phyloP scores from a whole-genome alignment of 2,329 filamentous ascomycete genomes.

The Gyromitra esculenta region DNA sequence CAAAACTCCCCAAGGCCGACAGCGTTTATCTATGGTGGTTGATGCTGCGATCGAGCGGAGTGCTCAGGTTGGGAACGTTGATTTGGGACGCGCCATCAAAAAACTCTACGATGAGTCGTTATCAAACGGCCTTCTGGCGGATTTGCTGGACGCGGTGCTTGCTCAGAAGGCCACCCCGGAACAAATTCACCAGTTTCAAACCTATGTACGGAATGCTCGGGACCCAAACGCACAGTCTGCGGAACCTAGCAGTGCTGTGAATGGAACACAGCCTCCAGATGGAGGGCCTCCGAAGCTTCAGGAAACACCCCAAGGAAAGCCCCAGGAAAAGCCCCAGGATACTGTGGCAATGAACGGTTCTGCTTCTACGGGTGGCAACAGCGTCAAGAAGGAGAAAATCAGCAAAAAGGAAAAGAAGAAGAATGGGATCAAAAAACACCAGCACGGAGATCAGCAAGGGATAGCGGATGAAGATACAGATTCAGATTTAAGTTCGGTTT shows the following conservation, averaged over 20 bases:
- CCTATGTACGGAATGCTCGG: constrained; percentile 53
- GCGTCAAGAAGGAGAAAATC: constrained; percentile 45
- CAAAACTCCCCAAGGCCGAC: constrained; percentile 55
- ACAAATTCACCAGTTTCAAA: constrained; percentile 54
- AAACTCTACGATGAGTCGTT: constrained; percentile 56
- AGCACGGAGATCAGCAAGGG: constrained; percentile 38
- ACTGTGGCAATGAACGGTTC: constrained; percentile 38
- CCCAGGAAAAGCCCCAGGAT: constrained; percentile 15
- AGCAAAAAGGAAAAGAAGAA: constrained; percentile 49
- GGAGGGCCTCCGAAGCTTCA: constrained; percentile 14
- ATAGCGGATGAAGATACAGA: constrained; percentile 46
- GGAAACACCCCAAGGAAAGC: constrained; percentile 21
- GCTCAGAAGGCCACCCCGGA: constrained; percentile 55
- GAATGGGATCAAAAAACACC: constrained; percentile 42
- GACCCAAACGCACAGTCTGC: constrained; percentile 48
- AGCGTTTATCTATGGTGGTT: constrained; percentile 54
- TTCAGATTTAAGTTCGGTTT: constrained; percentile 48
- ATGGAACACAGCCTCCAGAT: constrained; percentile 43
- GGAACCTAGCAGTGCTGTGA: constrained; percentile 40
- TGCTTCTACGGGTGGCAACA: constrained; percentile 41
- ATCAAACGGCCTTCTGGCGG: constrained; percentile 51
- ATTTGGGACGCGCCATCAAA: constrained; percentile 55
- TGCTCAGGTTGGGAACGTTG: constrained; percentile 53
- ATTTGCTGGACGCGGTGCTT: constrained; percentile 55
- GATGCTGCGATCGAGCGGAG: constrained; percentile 55